phyloP scores from a whole-genome alignment of 257 asterid species.

The Verbascum thapsus region DNA sequence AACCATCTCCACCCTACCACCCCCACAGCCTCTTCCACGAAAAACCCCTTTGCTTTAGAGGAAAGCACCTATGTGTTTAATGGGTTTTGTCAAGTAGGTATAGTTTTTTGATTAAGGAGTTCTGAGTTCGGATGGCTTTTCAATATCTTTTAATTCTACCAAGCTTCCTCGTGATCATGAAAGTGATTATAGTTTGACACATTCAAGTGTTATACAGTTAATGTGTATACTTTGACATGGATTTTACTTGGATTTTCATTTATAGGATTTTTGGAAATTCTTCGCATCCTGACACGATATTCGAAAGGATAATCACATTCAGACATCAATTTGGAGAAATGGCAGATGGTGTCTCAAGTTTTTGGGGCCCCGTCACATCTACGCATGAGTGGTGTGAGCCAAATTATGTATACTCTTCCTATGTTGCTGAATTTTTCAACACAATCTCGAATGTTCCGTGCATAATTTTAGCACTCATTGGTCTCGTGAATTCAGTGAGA shows the following conservation, averaged over 20 bases:
- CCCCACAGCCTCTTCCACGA: no score
- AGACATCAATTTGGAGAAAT: constrained; percentile 42
- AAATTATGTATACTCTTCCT: constrained; percentile 84
- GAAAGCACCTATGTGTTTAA: not conserved
- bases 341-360: constrained; percentile 72
- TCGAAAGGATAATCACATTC: not conserved
- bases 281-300: constrained; percentile 18
- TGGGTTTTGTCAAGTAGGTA: not conserved
- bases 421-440: constrained; percentile 89
- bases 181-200: constrained; percentile 5
- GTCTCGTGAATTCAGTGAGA: constrained; percentile 75
- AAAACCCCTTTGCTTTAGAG: not conserved
- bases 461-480: constrained; percentile 76
- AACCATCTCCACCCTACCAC: no score
- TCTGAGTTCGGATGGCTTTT: no score
- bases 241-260: constrained; percentile 5
- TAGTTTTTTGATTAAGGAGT: not conserved
- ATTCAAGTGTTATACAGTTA: not conserved
- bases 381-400: constrained; percentile 97
- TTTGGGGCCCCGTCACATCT: constrained; percentile 98
- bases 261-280: constrained; percentile 25
- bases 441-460: constrained; percentile 81
- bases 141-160: not conserved
- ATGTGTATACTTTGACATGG: constrained; percentile 7
- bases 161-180: constrained; percentile 6